phyloP scores from a whole-genome alignment of 1,284 basidiomycete genomes.

The Quambalaria eucalypti region DNA sequence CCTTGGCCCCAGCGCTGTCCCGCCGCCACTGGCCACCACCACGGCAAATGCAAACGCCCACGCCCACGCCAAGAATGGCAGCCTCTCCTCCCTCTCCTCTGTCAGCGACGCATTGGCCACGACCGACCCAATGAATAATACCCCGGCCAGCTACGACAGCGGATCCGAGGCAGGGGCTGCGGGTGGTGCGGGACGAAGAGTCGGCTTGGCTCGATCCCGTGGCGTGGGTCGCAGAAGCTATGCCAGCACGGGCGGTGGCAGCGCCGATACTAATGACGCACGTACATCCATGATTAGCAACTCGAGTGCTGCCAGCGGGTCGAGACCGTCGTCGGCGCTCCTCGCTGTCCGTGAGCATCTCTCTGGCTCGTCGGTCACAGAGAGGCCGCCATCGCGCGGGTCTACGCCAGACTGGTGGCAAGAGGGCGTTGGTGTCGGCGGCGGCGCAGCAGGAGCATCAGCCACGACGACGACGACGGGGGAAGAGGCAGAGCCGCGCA shows the following conservation, averaged over 20 bases:
- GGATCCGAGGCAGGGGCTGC: constrained; percentile 9
- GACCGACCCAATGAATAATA: constrained; percentile 5
- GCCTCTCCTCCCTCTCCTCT: constrained; percentile 30
- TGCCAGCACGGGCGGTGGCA: background rate
- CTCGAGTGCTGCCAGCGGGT: constrained; percentile 19
- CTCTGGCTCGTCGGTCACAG: background rate
- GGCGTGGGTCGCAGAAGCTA: background rate
- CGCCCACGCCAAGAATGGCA: constrained; percentile 14
- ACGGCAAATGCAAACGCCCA: constrained; percentile 8
- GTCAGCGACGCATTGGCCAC: constrained; percentile 14
- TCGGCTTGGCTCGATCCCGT: background rate
- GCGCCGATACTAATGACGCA: background rate
- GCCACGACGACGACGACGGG: too few species aligned
- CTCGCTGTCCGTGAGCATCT: background rate
- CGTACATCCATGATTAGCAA: too few species aligned
- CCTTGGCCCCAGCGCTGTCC: constrained; percentile 21
- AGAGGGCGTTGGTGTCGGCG: too few species aligned
- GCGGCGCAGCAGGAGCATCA: too few species aligned
- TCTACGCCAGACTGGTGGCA: too few species aligned
- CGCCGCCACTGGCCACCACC: constrained; percentile 16
- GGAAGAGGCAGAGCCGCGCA: too few species aligned
- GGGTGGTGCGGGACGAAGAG: background rate
- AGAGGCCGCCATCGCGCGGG: too few species aligned
- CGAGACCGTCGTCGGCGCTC: background rate
- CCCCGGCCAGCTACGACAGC: constrained; percentile 1